Percentiles rank a stretch among this genome's conserved stretches.
These are phyloP conservation scores for carrot (Daucus carota) DNA, from an alignment of 129 eudicot genomes.

Conservation along the genomic window DNA sequence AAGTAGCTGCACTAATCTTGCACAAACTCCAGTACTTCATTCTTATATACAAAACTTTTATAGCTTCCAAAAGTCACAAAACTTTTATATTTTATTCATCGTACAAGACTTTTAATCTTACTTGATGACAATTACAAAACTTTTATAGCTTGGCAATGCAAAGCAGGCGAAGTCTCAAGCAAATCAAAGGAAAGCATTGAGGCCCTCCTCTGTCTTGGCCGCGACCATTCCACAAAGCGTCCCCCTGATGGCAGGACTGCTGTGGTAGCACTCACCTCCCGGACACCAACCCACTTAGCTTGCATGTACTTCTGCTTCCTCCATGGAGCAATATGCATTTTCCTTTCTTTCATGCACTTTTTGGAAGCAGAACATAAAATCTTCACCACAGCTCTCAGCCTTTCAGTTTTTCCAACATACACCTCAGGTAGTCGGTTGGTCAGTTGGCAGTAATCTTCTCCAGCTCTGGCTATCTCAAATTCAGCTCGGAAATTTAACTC, in stretches of 20 bases:
- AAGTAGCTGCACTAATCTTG: neutral
- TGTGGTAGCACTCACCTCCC: slow-evolving; percentile 12
- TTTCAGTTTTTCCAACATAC: slow-evolving; percentile 49
- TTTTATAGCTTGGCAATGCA: slow-evolving; percentile 31
- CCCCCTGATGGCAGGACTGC: slow-evolving; percentile 14
- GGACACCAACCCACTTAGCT: slow-evolving; percentile 59
- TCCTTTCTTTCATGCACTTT: slow-evolving; percentile 57
- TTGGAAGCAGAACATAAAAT: slow-evolving; percentile 52
- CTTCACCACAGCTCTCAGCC: slow-evolving; percentile 42
- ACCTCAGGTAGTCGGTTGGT: slow-evolving; percentile 41
- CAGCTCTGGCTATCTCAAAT: slow-evolving; percentile 50
- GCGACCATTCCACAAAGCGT: slow-evolving; percentile 10
- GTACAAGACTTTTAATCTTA: neutral
- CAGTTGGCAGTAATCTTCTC: slow-evolving; percentile 46
- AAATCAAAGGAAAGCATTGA: slow-evolving; percentile 52
- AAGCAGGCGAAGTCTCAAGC: slow-evolving; percentile 24
- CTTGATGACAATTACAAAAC: slow-evolving; percentile 11
- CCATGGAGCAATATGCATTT: slow-evolving; percentile 84
- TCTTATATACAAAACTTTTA: neutral
- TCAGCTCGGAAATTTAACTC: slow-evolving; percentile 56
- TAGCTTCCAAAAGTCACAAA: too few relatives aligned
- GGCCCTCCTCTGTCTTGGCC: slow-evolving; percentile 26
- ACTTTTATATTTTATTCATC: too few relatives aligned
- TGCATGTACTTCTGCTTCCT: slow-evolving; percentile 70
- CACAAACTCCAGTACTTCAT: neutral